Percentiles rank a stretch among this genome's conserved stretches.
These are phyloP conservation scores for Bothriochloa decipiens DNA, from an alignment of 176 grass and related monocot genomes.

Conservation along the genomic window DNA sequence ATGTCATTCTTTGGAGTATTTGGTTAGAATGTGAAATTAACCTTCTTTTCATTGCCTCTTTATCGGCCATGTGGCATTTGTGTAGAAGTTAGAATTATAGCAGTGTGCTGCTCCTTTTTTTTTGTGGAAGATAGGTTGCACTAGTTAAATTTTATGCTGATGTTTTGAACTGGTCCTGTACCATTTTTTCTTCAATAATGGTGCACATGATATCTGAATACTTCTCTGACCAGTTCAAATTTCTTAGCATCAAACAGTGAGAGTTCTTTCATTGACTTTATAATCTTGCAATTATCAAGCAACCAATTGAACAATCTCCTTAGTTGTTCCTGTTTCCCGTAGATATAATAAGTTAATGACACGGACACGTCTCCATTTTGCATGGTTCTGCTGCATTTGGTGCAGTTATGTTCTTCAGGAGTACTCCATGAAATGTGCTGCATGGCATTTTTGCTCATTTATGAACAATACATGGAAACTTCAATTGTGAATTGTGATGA, in stretches of 20 bases:
- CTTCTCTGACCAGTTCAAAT: not conserved
- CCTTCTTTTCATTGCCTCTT: conserved; percentile 26
- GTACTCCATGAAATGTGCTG: not conserved
- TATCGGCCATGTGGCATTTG: not conserved
- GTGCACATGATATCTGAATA: not conserved
- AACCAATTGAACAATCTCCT: not conserved
- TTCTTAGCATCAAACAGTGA: not conserved
- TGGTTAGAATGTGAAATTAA: conserved; percentile 23
- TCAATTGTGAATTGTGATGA: not conserved
- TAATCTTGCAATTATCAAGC: not conserved
- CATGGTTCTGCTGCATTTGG: not conserved
- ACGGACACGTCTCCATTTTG: not conserved
- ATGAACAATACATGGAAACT: not conserved
- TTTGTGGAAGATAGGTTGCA: conserved; percentile 25
- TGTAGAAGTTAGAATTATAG: not conserved
- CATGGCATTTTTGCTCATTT: not conserved
- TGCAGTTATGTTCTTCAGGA: not conserved
- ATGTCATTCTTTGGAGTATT: not conserved
- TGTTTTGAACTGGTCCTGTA: not conserved
- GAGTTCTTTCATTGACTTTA: not conserved
- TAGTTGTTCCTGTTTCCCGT: not conserved
- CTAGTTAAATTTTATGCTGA: conserved; percentile 11
- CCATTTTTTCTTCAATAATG: not conserved
- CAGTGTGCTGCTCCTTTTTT: conserved; percentile 16
- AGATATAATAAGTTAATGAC: not conserved